phyloP scores from a whole-genome alignment of 306 rosid genomes.

The Medicago truncatula region DNA sequence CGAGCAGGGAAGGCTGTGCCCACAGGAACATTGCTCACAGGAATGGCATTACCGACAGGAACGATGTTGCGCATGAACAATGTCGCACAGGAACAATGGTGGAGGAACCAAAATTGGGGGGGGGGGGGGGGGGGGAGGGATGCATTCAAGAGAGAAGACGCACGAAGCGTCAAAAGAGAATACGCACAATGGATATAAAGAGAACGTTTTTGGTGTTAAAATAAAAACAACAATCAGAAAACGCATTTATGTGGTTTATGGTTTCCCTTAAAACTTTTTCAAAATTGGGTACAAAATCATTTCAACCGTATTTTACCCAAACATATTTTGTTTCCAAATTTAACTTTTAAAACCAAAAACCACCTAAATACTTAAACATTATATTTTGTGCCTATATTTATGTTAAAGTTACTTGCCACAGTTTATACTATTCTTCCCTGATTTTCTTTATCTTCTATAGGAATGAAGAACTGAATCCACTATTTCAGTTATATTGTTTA shows the following conservation, averaged over 20 bases:
- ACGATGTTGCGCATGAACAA: neutral
- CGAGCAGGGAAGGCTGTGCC: neutral
- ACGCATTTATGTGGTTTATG: neutral
- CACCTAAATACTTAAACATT: conserved; percentile 14
- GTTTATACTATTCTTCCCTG: conserved; percentile 8
- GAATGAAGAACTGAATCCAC: conserved; percentile 24
- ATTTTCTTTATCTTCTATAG: conserved; percentile 28
- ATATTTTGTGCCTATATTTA: conserved; percentile 6
- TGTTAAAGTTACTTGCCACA: neutral
- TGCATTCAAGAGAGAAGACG: neutral
- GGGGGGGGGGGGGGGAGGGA: neutral
- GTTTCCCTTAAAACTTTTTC: neutral
- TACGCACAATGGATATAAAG: neutral
- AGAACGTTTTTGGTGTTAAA: neutral
- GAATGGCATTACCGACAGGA: neutral
- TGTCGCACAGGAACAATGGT: neutral
- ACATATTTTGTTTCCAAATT: conserved; percentile 1
- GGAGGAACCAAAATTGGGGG: neutral
- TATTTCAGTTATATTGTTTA: conserved; percentile 26
- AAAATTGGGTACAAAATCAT: neutral
- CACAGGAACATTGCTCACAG: neutral
- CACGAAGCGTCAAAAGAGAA: neutral
- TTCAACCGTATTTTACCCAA: neutral
- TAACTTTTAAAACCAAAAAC: neutral
- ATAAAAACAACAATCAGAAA: neutral